phyloP scores from a whole-genome alignment of 805 yeast species.

The Ogataea saltuana region DNA sequence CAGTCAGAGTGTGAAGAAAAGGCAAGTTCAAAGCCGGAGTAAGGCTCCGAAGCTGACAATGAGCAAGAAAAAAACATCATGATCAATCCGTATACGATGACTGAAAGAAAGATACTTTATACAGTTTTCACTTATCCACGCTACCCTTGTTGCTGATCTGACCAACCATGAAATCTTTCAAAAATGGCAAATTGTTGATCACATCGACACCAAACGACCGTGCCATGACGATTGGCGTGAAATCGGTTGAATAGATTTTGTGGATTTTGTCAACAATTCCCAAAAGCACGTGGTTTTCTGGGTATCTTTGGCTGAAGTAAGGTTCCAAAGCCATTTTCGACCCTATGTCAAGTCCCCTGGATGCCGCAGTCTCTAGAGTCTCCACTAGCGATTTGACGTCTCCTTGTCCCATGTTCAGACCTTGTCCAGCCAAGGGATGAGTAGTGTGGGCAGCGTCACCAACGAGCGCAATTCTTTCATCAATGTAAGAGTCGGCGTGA shows the following conservation, averaged over 20 bases:
- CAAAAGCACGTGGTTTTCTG: conserved; percentile 72
- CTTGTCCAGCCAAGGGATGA: conserved; percentile 98
- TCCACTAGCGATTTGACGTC: conserved; percentile 74
- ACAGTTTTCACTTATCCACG: conserved; percentile 1
- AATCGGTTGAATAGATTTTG: conserved; percentile 77
- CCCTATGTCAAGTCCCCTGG: conserved; percentile 88
- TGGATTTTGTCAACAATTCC: conserved; percentile 93
- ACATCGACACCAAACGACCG: conserved; percentile 76
- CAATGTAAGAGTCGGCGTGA: conserved; percentile 87
- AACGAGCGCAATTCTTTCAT: conserved; percentile 83
- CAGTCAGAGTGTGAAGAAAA: conserved; percentile 50
- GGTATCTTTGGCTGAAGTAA: conserved; percentile 81
- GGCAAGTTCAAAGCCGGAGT: neutral
- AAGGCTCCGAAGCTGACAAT: too few species aligned
- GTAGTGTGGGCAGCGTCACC: conserved; percentile 99
- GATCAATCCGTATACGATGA: too few species aligned
- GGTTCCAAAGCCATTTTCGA: conserved; percentile 77
- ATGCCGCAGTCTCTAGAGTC: conserved; percentile 68
- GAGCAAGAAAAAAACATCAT: too few species aligned
- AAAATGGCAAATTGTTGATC: conserved; percentile 59
- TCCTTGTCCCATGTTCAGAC: conserved; percentile 95
- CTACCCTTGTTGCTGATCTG: conserved; percentile 37
- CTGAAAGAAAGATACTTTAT: too few species aligned
- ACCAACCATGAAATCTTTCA: conserved; percentile 70
- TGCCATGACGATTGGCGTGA: conserved; percentile 68